A percentile compares a stretch with the other conserved stretches of the same genome.
These are phyloP conservation scores for Medicago ruthenica DNA, from an alignment of 306 rosid species.

Conservation along the genomic window DNA sequence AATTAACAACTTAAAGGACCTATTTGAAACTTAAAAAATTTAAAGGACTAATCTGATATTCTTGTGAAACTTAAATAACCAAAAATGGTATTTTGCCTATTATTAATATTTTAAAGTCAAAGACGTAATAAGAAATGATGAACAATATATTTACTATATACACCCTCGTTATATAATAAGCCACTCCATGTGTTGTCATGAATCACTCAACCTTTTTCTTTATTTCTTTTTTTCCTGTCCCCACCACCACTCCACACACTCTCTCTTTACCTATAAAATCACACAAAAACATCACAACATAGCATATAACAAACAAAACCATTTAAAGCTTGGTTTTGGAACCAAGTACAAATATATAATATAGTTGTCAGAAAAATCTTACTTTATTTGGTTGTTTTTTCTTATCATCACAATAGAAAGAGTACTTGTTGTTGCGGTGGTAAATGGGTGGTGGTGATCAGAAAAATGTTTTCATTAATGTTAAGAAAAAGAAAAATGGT, in stretches of 20 bases:
- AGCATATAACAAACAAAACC: neutral
- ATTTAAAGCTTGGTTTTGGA: conserved; percentile 38
- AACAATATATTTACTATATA: neutral
- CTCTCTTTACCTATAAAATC: conserved; percentile 43
- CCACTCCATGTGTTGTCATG: conserved; percentile 31
- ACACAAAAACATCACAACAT: conserved; percentile 17
- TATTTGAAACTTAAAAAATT: too few species aligned
- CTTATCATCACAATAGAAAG: neutral
- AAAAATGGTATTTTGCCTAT: too few species aligned
- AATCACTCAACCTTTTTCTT: conserved; percentile 4
- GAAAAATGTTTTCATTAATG: conserved; percentile 12
- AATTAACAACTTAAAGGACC: too few species aligned
- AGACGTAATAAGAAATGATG: neutral
- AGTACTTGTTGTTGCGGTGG: neutral
- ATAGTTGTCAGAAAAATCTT: conserved; percentile 33
- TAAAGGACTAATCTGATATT: too few species aligned
- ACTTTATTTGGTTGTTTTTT: conserved; percentile 35
- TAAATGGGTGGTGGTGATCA: conserved; percentile 45
- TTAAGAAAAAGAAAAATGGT: conserved; percentile 44
- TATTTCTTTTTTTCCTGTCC: neutral
- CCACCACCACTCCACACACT: conserved; percentile 41
- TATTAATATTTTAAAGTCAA: conserved; percentile 34
- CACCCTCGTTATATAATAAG: conserved; percentile 8
- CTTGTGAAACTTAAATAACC: too few species aligned
- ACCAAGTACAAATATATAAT: conserved; percentile 9